Evolutionary conservation across 768 basidiomycete genomes (phyloP).

Genomic region (Hygrophoropsis aurantiaca): DNA sequence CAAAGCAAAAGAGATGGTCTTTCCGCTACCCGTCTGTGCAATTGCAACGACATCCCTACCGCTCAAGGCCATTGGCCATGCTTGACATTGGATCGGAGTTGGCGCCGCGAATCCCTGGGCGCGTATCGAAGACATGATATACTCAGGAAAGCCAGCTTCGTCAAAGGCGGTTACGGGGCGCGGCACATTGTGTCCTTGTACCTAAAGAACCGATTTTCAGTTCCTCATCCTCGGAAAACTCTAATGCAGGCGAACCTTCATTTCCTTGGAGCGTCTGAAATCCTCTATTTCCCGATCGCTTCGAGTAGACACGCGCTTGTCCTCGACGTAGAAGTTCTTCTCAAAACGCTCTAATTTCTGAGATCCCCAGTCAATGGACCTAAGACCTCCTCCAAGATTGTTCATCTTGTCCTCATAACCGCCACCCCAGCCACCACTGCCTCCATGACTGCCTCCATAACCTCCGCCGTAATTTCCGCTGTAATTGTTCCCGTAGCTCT

Average conservation of each 20-base stretch:
- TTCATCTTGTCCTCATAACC: constrained; percentile 73
- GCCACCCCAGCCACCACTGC: constrained; percentile 49
- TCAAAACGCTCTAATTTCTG: constrained; percentile 83
- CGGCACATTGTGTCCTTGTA: constrained; percentile 86
- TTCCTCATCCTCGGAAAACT: background rate
- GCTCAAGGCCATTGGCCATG: constrained; percentile 98
- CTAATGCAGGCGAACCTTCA: constrained; percentile 56
- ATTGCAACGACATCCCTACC: constrained; percentile 95
- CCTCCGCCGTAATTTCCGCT: constrained; percentile 36
- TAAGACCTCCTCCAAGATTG: constrained; percentile 78
- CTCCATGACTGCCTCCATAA: constrained; percentile 31
- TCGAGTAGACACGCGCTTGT: constrained; percentile 75
- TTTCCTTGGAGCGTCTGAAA: constrained; percentile 81
- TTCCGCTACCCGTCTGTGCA: constrained; percentile 97
- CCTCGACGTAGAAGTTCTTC: constrained; percentile 97
- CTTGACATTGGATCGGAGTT: constrained; percentile 97
- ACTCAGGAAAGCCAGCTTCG: constrained; percentile 95
- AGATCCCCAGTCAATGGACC: constrained; percentile 80
- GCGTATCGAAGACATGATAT: constrained; percentile 89
- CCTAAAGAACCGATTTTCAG: constrained; percentile 40
- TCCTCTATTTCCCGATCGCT: constrained; percentile 87
- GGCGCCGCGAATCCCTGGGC: constrained; percentile 91
- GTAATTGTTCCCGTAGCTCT: constrained; percentile 35
- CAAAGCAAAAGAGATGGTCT: constrained; percentile 97
- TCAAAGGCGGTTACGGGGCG: constrained; percentile 91